These are phyloP conservation scores for Monoraphidium neglectum DNA, from an alignment of 139 green algal genomes.

Conservation along the genomic window DNA sequence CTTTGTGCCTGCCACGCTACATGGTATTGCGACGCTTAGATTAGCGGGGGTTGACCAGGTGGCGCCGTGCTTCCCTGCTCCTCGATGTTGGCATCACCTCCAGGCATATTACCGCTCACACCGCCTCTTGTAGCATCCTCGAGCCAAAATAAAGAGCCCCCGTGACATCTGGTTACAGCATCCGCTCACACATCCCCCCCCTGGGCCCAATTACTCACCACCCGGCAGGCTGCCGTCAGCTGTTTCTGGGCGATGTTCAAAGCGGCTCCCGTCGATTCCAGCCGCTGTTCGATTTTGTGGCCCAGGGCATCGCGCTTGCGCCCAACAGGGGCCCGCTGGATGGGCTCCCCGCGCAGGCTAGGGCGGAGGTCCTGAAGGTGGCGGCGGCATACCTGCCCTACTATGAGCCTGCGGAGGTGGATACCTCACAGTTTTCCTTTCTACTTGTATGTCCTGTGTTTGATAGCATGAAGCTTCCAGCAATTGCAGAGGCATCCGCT, in stretches of 20 bases:
- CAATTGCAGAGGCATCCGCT: too few species aligned
- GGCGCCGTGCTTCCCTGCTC: too few species aligned
- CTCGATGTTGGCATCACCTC: too few species aligned
- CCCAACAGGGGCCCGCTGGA: constrained; percentile 9
- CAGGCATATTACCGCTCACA: too few species aligned
- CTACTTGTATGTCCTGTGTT: not conserved
- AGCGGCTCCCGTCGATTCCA: constrained; percentile 53
- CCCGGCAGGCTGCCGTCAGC: constrained; percentile 51
- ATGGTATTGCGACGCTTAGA: too few species aligned
- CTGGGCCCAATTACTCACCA: not conserved
- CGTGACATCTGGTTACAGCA: too few species aligned
- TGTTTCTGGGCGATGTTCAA: constrained; percentile 83
- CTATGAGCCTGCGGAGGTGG: constrained; percentile 8
- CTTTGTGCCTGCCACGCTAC: too few species aligned
- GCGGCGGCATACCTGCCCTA: constrained; percentile 32
- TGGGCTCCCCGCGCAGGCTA: constrained; percentile 3
- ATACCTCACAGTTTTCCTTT: not conserved
- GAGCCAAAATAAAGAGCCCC: too few species aligned
- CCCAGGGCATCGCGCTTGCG: not conserved
- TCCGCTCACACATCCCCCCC: not conserved
- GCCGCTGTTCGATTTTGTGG: constrained; percentile 66
- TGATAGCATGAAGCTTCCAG: not conserved
- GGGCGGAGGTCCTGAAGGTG: constrained; percentile 12
- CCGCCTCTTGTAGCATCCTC: too few species aligned
- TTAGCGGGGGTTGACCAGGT: too few species aligned